Percentiles rank a stretch among this genome's conserved stretches.
These are phyloP conservation scores for Gnomoniopsis smithogilvyi DNA, from an alignment of 2,329 filamentous ascomycete species.

Conservation along the genomic window DNA sequence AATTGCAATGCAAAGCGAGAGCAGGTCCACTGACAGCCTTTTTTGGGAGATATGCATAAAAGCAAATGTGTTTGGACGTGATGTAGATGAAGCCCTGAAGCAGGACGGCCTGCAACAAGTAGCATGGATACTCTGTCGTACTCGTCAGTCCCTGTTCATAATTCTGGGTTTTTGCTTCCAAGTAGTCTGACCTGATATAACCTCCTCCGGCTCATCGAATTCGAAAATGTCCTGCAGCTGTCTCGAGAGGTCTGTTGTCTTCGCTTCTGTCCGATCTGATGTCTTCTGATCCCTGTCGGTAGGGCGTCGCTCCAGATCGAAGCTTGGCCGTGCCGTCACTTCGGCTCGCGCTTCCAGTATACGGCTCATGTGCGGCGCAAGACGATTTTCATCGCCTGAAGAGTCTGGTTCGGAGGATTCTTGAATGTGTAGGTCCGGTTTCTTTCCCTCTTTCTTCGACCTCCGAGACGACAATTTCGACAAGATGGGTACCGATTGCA, in stretches of 20 bases:
- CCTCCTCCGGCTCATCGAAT: slow-evolving; percentile 77
- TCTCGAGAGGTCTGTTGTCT: slow-evolving; percentile 60
- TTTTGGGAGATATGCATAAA: slow-evolving; percentile 95
- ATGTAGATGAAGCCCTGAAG: slow-evolving; percentile 96
- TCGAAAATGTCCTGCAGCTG: slow-evolving; percentile 81
- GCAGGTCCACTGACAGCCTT: slow-evolving; percentile 62
- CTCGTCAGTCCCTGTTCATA: slow-evolving; percentile 17
- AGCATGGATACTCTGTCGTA: slow-evolving; percentile 79
- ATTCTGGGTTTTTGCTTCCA: neutral
- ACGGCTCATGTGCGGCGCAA: slow-evolving; percentile 71
- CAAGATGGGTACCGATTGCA: slow-evolving; percentile 63
- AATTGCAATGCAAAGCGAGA: neutral
- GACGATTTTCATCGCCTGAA: slow-evolving; percentile 39
- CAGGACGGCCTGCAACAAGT: slow-evolving; percentile 85
- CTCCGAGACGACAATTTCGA: slow-evolving; percentile 39
- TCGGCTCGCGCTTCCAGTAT: slow-evolving; percentile 72
- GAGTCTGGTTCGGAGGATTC: slow-evolving; percentile 28
- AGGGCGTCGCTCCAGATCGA: slow-evolving; percentile 48
- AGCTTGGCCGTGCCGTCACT: slow-evolving; percentile 56
- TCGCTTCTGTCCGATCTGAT: slow-evolving; percentile 32
- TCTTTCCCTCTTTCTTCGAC: slow-evolving; percentile 39
- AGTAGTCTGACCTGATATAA: slow-evolving; percentile 63
- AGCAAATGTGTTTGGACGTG: slow-evolving; percentile 88
- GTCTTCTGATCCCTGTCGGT: slow-evolving; percentile 33
- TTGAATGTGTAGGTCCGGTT: slow-evolving; percentile 33